phyloP scores from a whole-genome alignment of 768 basidiomycete genomes.

The Hysterangium stoloniferum region DNA sequence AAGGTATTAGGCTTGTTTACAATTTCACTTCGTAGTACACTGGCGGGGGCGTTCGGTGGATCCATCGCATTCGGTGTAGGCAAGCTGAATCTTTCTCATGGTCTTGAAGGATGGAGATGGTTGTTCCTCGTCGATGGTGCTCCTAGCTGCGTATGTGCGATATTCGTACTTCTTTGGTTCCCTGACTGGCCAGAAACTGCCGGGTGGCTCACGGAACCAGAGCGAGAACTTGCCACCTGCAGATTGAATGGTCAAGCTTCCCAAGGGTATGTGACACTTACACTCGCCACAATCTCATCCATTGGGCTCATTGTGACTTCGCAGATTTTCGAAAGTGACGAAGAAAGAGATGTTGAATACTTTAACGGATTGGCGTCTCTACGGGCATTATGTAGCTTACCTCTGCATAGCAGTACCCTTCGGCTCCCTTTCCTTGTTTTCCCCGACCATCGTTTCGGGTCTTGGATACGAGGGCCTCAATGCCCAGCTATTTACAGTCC shows the following conservation, averaged over 20 bases:
- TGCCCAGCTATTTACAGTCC: conserved; percentile 58
- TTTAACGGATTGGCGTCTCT: conserved; percentile 30
- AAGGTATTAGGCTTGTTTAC: neutral
- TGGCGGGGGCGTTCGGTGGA: conserved; percentile 29
- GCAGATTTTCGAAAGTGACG: conserved; percentile 26
- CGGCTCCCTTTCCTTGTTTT: conserved; percentile 44
- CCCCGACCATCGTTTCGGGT: conserved; percentile 60
- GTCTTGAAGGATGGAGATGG: conserved; percentile 24
- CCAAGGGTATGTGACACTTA: conserved; percentile 13
- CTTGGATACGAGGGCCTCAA: conserved; percentile 47
- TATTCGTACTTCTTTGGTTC: conserved; percentile 28
- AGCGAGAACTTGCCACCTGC: conserved; percentile 33
- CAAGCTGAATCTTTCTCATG: conserved; percentile 21
- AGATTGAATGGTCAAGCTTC: conserved; percentile 31
- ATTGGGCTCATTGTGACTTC: too few species aligned
- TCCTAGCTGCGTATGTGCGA: conserved; percentile 31
- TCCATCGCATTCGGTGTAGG: conserved; percentile 28
- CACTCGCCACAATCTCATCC: too few species aligned
- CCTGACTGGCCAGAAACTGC: conserved; percentile 45
- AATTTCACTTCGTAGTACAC: conserved; percentile 20
- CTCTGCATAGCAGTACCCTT: conserved; percentile 38
- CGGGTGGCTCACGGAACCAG: conserved; percentile 35
- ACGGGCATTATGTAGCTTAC: conserved; percentile 33
- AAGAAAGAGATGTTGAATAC: conserved; percentile 31
- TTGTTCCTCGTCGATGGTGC: conserved; percentile 41